Conservation (phyloP, 2,329 filamentous ascomycete species). For the Fusarium bulbicola region DNA sequence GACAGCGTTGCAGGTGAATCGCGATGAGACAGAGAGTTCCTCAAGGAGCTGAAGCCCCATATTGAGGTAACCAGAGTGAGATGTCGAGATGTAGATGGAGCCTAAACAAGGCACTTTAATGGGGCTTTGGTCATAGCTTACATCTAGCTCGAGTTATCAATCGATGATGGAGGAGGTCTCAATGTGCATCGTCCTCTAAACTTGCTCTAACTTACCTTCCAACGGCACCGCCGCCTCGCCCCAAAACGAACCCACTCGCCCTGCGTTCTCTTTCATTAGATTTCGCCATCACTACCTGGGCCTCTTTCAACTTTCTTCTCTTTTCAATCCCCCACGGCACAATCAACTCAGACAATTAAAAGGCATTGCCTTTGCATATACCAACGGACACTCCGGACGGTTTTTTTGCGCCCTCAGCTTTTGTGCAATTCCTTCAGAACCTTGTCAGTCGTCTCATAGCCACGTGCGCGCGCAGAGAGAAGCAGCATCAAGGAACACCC, state of each 20-base stretch:
- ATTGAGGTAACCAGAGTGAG: slow-evolving; percentile 14
- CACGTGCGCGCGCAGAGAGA: slow-evolving; percentile 12
- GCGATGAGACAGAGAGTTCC: slow-evolving; percentile 8
- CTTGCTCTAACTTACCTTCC: slow-evolving; percentile 18
- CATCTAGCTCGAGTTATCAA: slow-evolving; percentile 33
- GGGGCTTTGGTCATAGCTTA: slow-evolving; percentile 23
- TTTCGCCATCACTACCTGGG: slow-evolving; percentile 17
- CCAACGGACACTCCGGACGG: neutral
- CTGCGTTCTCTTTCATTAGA: slow-evolving; percentile 17
- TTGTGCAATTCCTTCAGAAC: neutral
- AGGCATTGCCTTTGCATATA: neutral
- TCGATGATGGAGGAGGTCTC: slow-evolving; percentile 18
- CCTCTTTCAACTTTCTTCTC: slow-evolving; percentile 1
- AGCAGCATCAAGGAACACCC: slow-evolving; percentile 13
- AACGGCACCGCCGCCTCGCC: slow-evolving; percentile 25
- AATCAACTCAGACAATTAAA: slow-evolving; percentile 12
- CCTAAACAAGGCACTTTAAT: slow-evolving; percentile 22
- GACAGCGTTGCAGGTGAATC: neutral
- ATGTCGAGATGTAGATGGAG: slow-evolving; percentile 6
- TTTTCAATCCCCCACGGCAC: neutral
- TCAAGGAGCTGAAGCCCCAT: slow-evolving; percentile 30
- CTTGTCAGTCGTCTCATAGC: slow-evolving; percentile 13
- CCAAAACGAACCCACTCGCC: slow-evolving; percentile 31
- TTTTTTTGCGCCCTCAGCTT: neutral
- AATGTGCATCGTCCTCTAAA: slow-evolving; percentile 22